A percentile compares a stretch with the other conserved stretches of the same genome.
Evolutionary conservation across 495 filamentous ascomycete genomes (phyloP).

Genomic region (Talaromyces thailandensis): DNA sequence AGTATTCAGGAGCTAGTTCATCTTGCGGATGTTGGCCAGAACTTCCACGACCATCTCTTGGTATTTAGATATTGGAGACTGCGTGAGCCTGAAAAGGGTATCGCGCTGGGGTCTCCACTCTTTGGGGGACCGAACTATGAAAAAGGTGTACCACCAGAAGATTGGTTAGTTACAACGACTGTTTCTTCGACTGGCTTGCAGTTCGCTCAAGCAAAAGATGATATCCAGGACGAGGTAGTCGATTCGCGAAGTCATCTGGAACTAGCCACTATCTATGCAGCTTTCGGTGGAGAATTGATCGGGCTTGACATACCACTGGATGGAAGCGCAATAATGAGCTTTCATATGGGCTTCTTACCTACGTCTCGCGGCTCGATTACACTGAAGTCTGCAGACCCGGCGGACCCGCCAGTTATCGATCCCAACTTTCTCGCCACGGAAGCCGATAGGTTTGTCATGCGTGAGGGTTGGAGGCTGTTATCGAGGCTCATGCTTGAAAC

Average conservation of each 20-base stretch:
- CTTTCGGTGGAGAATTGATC: neutral
- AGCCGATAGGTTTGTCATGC: slow-evolving; percentile 8
- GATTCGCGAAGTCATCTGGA: neutral
- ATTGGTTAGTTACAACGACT: neutral
- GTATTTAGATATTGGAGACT: neutral
- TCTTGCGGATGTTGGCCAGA: slow-evolving; percentile 24
- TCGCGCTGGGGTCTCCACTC: neutral
- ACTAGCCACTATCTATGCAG: neutral
- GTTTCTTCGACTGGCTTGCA: neutral
- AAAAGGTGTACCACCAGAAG: neutral
- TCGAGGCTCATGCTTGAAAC: slow-evolving; percentile 9
- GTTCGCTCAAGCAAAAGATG: neutral
- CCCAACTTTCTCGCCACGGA: slow-evolving; percentile 12
- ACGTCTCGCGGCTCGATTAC: slow-evolving; percentile 14
- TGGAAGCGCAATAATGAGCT: slow-evolving; percentile 2
- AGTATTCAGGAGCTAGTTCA: slow-evolving; percentile 14
- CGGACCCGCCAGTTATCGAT: slow-evolving; percentile 15
- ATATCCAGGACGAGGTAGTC: neutral
- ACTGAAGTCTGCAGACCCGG: slow-evolving; percentile 11
- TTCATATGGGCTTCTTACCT: slow-evolving; percentile 1
- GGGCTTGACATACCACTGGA: neutral
- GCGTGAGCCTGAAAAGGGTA: neutral
- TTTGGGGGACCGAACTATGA: neutral
- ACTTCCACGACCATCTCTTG: slow-evolving; percentile 24
- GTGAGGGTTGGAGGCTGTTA: neutral